A percentile compares a stretch with the other conserved stretches of the same genome.
Conservation (phyloP, 495 filamentous ascomycete genomes). For the Neurospora sp. region DNA sequence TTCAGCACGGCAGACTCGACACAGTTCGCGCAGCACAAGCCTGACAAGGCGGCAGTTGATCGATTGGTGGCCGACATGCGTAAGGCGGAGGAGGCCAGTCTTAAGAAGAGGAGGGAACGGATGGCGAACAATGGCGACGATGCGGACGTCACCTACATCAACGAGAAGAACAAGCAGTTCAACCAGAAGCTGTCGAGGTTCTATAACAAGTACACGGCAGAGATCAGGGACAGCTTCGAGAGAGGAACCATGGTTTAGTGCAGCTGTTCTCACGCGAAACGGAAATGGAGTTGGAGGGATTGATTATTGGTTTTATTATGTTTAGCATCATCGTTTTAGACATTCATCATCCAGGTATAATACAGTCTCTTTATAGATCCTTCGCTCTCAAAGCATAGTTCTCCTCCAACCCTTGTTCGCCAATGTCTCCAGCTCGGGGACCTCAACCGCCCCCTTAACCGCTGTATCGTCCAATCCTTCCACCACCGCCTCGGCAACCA, state of each 20-base stretch:
- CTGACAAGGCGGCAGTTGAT: slow-evolving; percentile 83
- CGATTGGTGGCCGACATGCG: slow-evolving; percentile 73
- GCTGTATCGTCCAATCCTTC: slow-evolving; percentile 63
- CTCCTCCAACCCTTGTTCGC: slow-evolving; percentile 71
- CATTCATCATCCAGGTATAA: slow-evolving; percentile 4
- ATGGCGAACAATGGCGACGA: slow-evolving; percentile 64
- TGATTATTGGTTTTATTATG: slow-evolving; percentile 5
- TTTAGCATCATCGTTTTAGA: neutral
- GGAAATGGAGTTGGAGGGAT: neutral
- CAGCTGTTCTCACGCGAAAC: neutral
- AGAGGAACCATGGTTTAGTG: slow-evolving; percentile 77
- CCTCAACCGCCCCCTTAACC: slow-evolving; percentile 59
- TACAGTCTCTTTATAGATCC: slow-evolving; percentile 18
- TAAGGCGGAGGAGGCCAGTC: slow-evolving; percentile 75
- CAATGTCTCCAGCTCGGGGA: slow-evolving; percentile 59
- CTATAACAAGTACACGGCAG: slow-evolving; percentile 97
- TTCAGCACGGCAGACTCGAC: slow-evolving; percentile 77
- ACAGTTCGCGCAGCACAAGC: slow-evolving; percentile 74
- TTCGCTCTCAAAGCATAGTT: slow-evolving; percentile 53
- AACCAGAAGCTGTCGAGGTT: slow-evolving; percentile 93
- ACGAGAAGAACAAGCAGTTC: slow-evolving; percentile 99
- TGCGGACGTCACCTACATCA: slow-evolving; percentile 94
- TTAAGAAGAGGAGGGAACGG: slow-evolving; percentile 76
- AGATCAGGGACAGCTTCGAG: slow-evolving; percentile 96
- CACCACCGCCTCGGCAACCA: slow-evolving; percentile 74